These are phyloP conservation scores for Aspergillus quadricinctus DNA, from an alignment of 2,329 filamentous ascomycete genomes.

Conservation along the genomic window DNA sequence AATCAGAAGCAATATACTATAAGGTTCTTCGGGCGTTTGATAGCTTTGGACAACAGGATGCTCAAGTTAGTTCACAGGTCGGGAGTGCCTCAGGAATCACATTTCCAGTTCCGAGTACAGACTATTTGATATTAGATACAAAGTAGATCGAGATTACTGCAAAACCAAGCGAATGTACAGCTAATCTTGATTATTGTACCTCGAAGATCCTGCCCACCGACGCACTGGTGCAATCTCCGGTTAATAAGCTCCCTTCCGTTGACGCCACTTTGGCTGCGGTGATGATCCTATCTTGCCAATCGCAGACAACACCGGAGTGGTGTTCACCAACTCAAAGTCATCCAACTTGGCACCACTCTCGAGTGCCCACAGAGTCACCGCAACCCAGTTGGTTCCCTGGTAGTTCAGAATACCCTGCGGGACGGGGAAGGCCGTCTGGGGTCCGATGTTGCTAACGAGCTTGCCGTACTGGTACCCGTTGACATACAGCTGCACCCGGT, in stretches of 20 bases:
- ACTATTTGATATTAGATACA: no score
- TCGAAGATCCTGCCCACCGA: not conserved
- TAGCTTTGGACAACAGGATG: no score
- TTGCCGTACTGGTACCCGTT: conserved; percentile 74
- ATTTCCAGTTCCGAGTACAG: not conserved
- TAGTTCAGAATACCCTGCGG: conserved; percentile 71
- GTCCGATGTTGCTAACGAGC: conserved; percentile 67
- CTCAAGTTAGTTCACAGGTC: no score
- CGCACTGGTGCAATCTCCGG: not conserved
- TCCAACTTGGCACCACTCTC: conserved; percentile 56
- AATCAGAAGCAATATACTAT: no score
- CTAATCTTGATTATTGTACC: not conserved
- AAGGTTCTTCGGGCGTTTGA: no score
- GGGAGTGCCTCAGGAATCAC: no score
- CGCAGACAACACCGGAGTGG: conserved; percentile 50
- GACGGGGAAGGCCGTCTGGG: conserved; percentile 67
- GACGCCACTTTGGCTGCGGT: conserved; percentile 43
- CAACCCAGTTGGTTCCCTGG: conserved; percentile 64
- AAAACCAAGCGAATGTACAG: not conserved
- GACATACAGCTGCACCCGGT: conserved; percentile 63
- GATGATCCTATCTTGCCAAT: conserved; percentile 41
- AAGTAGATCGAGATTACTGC: no score
- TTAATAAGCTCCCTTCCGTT: conserved; percentile 51
- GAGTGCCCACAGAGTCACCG: conserved; percentile 64
- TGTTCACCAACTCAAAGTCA: conserved; percentile 48